phyloP scores from a whole-genome alignment of 306 rosid genomes.

The Luffa acutangula region DNA sequence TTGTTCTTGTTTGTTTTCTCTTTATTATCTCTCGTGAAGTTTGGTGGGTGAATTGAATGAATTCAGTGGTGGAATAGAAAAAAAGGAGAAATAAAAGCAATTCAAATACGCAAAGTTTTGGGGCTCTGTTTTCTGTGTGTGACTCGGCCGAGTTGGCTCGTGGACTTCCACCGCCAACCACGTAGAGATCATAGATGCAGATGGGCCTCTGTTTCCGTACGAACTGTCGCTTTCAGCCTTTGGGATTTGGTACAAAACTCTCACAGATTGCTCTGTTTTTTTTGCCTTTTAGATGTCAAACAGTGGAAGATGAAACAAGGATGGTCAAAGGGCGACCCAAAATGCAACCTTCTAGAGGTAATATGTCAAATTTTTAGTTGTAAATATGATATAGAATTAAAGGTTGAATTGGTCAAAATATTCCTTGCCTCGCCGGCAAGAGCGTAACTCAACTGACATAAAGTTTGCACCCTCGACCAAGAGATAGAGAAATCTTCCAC shows the following conservation, averaged over 20 bases:
- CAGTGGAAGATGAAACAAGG: not conserved
- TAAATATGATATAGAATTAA: no score
- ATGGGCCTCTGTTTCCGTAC: not conserved
- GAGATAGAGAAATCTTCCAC: no score
- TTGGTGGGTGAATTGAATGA: conserved; percentile 4
- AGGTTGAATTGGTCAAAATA: no score
- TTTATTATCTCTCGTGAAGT: conserved; percentile 1
- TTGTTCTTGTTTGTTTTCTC: not conserved
- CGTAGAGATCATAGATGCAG: not conserved
- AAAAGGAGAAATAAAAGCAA: not conserved
- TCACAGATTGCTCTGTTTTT: not conserved
- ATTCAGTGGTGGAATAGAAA: not conserved
- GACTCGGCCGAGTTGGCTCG: not conserved
- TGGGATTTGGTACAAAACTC: not conserved
- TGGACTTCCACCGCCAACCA: not conserved
- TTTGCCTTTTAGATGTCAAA: not conserved
- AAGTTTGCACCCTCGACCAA: no score
- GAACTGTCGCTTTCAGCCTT: not conserved
- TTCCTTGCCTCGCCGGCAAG: no score
- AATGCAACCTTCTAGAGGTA: no score
- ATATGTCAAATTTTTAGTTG: no score
- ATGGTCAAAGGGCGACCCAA: not conserved
- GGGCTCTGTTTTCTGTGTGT: not conserved
- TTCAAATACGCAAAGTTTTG: not conserved
- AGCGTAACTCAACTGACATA: no score